Base-by-base conservation (phyloP, 2,329 filamentous ascomycete genomes). In the Xylaria multiplex region DNA sequence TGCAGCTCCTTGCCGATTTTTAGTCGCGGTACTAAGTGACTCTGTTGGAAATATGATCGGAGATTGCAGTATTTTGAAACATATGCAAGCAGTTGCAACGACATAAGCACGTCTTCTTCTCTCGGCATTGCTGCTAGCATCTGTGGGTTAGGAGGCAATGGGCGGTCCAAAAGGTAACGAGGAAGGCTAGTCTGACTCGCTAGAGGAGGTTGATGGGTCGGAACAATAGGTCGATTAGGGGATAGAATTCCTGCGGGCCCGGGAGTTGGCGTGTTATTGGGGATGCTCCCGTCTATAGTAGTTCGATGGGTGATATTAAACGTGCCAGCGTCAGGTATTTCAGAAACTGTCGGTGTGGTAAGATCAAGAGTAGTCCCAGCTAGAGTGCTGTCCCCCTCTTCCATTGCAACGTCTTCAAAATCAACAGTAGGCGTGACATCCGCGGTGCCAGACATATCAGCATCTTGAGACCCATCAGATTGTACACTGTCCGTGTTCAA, bases 61-160 rank as follows among this genome's bases (percentile, higher is more conserved):
- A 99, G 87, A 73, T 97, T 96, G 84, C 96, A 98, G 81, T 99
- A 99, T 79, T 99, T 99, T 27, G 94, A 97, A 63, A 99, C 95
- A 77, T 99, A 99, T 16, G 96, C 96, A 52, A 99, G 86, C 22
- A 99, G 87, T 79, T 99, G 96, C 43, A 99, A 85, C 6, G 96
- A 97, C 95, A 99, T 97, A 69, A 99, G 84, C 2, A 99, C 96
- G 75, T 99, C 96, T 79, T 99, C 96, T 74, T 99, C 96, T 57
- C 96, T 89, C 9, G 96, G 96, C 91, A 98, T 97, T 11, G 93
- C 91, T 32, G 94, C 92, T 37, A 97, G 83, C 73, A 96, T 90
- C 71, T 91, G 90, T 16, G 91, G 87, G 74, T 88, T 87, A 30
- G 91, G 88, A 43, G 88, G 85, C 59, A 90, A 80, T 53, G 88